These are phyloP conservation scores for Aphanomyces astaci DNA, from an alignment of 352 stramenopile genomes.

Conservation along the genomic window DNA sequence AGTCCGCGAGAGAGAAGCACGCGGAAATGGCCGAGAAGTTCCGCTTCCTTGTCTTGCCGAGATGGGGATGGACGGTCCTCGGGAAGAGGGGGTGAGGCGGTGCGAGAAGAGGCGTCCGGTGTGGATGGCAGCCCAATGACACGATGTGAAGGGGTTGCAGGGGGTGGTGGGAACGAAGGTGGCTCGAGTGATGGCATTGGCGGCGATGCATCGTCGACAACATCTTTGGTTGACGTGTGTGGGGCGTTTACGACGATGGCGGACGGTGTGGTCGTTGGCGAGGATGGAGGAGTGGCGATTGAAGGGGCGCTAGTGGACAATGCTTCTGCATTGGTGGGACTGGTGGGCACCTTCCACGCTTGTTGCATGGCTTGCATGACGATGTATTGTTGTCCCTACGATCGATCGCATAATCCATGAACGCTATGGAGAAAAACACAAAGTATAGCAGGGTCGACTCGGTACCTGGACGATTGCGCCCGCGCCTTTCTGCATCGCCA, in stretches of 20 bases:
- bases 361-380: slow-evolving; percentile 59
- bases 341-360: slow-evolving; percentile 24
- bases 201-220: not conserved
- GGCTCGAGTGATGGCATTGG: not conserved
- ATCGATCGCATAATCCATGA: not conserved
- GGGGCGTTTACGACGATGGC: no score
- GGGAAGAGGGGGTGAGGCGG: not conserved
- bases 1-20: slow-evolving; percentile 14
- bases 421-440: no score
- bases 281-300: not conserved
- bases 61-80: not conserved
- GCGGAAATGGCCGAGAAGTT: slow-evolving; percentile 19
- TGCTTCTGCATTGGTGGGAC: not conserved
- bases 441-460: no score
- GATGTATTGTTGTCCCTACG: slow-evolving; percentile 50
- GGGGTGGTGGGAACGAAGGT: not conserved
- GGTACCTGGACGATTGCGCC: slow-evolving; percentile 41
- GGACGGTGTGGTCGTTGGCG: no score
- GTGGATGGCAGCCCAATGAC: no score
- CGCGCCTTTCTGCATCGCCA: slow-evolving; percentile 49
- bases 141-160: not conserved
- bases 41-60: slow-evolving; percentile 20
- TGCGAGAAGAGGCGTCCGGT: no score
- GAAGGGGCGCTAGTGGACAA: not conserved
- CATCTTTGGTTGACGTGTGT: not conserved